Evolutionary conservation across 768 basidiomycete genomes (phyloP).

Genomic region (Gymnopilus junonius): DNA sequence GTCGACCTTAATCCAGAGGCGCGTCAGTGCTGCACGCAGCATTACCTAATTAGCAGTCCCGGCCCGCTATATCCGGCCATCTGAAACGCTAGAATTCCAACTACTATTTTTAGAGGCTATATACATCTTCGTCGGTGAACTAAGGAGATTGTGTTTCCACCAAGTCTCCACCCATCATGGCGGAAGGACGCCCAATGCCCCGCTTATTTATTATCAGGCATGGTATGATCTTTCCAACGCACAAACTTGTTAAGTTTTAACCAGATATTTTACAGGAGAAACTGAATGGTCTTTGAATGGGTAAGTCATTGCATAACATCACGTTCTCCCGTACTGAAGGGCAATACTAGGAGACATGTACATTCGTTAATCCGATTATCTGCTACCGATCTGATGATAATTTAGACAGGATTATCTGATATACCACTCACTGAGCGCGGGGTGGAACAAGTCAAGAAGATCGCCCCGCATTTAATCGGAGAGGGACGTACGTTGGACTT

Average conservation of each 20-base stretch:
- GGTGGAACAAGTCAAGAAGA: constrained; percentile 67
- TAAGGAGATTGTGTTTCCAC: background rate
- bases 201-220: constrained; percentile 83
- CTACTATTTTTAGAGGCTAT: no score
- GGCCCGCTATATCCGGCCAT: background rate
- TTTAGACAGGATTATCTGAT: constrained; percentile 84
- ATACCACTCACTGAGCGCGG: constrained; percentile 86
- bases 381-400: constrained; percentile 1
- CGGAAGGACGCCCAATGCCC: constrained; percentile 56
- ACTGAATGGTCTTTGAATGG: constrained; percentile 95
- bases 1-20: background rate
- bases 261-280: constrained; percentile 58
- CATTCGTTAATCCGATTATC: constrained; percentile 22
- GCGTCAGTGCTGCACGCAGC: background rate
- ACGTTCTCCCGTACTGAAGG: background rate
- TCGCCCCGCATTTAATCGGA: constrained; percentile 73
- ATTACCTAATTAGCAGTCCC: background rate
- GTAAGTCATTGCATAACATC: constrained; percentile 37
- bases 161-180: constrained; percentile 28
- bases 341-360: constrained; percentile 61
- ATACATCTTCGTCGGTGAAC: background rate
- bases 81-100: no score
- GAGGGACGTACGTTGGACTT: constrained; percentile 63
- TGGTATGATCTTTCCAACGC: constrained; percentile 42
- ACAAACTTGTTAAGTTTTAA: background rate